Percentiles rank a stretch among this genome's conserved stretches.
phyloP scores from a whole-genome alignment of 768 basidiomycete genomes.

The Auricularia sp. region DNA sequence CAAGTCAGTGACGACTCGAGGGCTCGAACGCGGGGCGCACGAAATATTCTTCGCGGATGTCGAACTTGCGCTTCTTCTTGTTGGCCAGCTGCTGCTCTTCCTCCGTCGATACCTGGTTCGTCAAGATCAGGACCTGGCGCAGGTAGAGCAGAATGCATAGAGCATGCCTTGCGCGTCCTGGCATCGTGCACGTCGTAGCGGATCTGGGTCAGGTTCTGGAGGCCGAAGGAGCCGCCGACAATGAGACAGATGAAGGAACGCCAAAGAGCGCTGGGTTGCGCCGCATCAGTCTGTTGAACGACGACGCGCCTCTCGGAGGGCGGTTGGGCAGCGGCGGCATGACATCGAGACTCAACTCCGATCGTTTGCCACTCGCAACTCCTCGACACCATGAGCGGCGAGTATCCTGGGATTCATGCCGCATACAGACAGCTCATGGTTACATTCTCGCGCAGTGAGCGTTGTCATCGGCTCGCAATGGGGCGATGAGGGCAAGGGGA shows the following conservation, averaged over 20 bases:
- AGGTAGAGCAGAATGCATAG: constrained; percentile 7
- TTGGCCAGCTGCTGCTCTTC: constrained; percentile 71
- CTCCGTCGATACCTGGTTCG: constrained; percentile 44
- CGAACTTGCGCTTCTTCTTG: constrained; percentile 66
- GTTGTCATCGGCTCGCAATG: constrained; percentile 84
- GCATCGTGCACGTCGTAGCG: constrained; percentile 82
- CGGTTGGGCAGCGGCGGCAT: constrained; percentile 9
- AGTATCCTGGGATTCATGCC: constrained; percentile 5
- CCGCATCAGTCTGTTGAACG: constrained; percentile 17
- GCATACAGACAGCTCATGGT: background rate
- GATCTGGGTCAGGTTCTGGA: constrained; percentile 78
- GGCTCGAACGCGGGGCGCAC: constrained; percentile 40
- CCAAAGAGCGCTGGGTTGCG: constrained; percentile 65
- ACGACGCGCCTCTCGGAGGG: constrained; percentile 11
- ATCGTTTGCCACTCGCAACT: background rate
- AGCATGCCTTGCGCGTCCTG: constrained; percentile 24
- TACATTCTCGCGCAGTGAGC: constrained; percentile 29
- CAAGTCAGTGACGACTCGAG: background rate
- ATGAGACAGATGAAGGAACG: constrained; percentile 72
- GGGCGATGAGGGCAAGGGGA: constrained; percentile 92
- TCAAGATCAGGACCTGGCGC: background rate
- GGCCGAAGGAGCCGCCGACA: constrained; percentile 76
- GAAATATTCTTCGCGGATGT: constrained; percentile 92
- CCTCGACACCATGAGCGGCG: constrained; percentile 22
- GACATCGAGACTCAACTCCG: background rate